phyloP scores from a whole-genome alignment of 441 rosid genomes.

The Gossypium gossypioides region DNA sequence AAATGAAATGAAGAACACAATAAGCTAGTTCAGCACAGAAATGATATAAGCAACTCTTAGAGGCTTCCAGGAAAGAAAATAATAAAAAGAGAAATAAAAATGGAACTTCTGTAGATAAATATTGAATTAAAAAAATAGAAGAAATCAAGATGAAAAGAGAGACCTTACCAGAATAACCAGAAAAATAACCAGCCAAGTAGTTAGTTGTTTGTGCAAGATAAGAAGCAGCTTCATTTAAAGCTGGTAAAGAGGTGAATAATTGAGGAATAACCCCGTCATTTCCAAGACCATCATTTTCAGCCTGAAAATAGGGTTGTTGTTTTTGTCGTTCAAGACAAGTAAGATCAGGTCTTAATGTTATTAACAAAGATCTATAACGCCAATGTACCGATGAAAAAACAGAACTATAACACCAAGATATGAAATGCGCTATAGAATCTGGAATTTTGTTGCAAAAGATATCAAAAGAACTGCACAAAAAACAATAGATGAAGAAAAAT shows the following conservation, averaged over 20 bases:
- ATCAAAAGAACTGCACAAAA: neutral
- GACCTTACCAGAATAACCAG: constrained; percentile 59
- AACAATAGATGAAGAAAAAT: neutral
- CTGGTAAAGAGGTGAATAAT: constrained; percentile 53
- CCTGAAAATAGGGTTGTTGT: constrained; percentile 16
- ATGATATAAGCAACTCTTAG: neutral
- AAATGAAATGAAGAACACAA: neutral
- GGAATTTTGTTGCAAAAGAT: neutral
- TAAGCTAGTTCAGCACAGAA: neutral
- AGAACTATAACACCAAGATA: neutral
- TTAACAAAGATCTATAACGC: neutral
- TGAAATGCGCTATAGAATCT: neutral
- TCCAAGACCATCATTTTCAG: constrained; percentile 26
- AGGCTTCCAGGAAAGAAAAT: neutral
- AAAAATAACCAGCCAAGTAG: constrained; percentile 71
- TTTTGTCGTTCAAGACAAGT: neutral
- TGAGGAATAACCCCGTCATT: constrained; percentile 45
- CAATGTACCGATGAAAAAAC: neutral
- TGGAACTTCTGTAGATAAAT: neutral
- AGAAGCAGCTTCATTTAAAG: constrained; percentile 72
- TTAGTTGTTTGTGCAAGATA: constrained; percentile 75
- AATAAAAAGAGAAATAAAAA: neutral
- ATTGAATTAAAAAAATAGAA: neutral
- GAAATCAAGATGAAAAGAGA: neutral
- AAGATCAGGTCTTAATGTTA: neutral